Percentiles rank a stretch among this genome's conserved stretches.
phyloP scores from a whole-genome alignment of 106 monocot species.

The Phalaenopsis equestris region DNA sequence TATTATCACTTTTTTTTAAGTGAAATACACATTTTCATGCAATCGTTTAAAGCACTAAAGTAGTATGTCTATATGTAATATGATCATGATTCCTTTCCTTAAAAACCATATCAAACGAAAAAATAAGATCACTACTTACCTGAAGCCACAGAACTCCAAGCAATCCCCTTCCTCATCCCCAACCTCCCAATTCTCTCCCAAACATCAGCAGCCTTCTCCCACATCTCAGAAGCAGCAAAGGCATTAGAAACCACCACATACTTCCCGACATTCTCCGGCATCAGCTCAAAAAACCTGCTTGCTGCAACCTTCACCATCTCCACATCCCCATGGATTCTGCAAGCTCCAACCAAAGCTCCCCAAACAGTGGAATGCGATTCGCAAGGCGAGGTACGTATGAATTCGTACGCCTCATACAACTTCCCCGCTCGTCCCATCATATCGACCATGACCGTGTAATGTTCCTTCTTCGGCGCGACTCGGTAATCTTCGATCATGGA shows the following conservation, averaged over 20 bases:
- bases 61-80: too few species aligned
- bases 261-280: conserved; percentile 23
- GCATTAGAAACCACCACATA: conserved; percentile 40
- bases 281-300: conserved; percentile 24
- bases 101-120: too few species aligned
- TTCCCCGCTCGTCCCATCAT: conserved; percentile 39
- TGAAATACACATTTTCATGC: too few species aligned
- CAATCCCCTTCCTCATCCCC: conserved; percentile 36
- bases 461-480: conserved; percentile 33
- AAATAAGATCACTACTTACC: too few species aligned
- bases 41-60: too few species aligned
- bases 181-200: conserved; percentile 11
- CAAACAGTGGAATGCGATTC: conserved; percentile 21
- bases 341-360: conserved; percentile 41
- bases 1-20: too few species aligned
- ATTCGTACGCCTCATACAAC: conserved; percentile 38
- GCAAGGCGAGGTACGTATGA: conserved; percentile 13
- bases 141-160: conserved; percentile 32
- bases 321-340: conserved; percentile 30
- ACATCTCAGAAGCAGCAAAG: conserved; percentile 38
- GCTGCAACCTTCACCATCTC: conserved; percentile 19
- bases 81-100: too few species aligned
- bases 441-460: conserved; percentile 48
- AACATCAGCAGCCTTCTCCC: conserved; percentile 36
- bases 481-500: conserved; percentile 29